These are phyloP conservation scores for Dianthus caryophyllus DNA, from an alignment of 148 eudicot species.

Conservation along the genomic window DNA sequence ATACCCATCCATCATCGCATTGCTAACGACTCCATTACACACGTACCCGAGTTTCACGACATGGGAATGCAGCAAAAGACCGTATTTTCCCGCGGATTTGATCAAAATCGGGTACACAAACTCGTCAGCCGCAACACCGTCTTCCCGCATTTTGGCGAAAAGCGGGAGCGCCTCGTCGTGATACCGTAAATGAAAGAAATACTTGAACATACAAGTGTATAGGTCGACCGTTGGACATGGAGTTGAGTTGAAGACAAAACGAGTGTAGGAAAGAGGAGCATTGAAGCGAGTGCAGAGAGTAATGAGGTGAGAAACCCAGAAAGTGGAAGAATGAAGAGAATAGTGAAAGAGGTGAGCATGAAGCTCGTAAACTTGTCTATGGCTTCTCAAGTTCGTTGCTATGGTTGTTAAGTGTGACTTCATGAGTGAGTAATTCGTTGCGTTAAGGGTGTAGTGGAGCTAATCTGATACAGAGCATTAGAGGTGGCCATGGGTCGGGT, in stretches of 20 bases:
- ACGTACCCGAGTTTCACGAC: slow-evolving; percentile 42
- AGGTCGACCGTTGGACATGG: slow-evolving; percentile 27
- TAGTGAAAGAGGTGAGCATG: slow-evolving; percentile 40
- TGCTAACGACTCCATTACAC: slow-evolving; percentile 33
- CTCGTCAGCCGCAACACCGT: slow-evolving; percentile 31
- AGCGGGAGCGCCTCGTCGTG: slow-evolving; percentile 29
- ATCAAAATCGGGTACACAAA: slow-evolving; percentile 50
- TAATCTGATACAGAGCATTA: too few relatives aligned
- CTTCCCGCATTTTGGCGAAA: slow-evolving; percentile 31
- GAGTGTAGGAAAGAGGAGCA: slow-evolving; percentile 38
- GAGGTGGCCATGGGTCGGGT: too few relatives aligned
- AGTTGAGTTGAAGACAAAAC: slow-evolving; percentile 32
- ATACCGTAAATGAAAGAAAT: slow-evolving; percentile 32
- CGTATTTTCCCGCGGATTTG: slow-evolving; percentile 45
- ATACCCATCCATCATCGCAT: slow-evolving; percentile 44
- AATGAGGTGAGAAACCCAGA: slow-evolving; percentile 49
- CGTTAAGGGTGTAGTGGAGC: too few relatives aligned
- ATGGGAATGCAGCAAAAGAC: slow-evolving; percentile 38
- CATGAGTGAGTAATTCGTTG: too few relatives aligned
- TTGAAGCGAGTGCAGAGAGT: slow-evolving; percentile 44
- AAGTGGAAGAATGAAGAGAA: slow-evolving; percentile 32
- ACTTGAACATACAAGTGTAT: slow-evolving; percentile 47
- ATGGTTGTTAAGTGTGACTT: slow-evolving; percentile 24
- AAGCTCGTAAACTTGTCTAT: slow-evolving; percentile 37
- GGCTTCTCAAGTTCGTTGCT: slow-evolving; percentile 21